Evolutionary conservation across 1,284 basidiomycete genomes (phyloP), one percentile per base, ranked within the genome.

Genomic region (Leccinum solheimii): DNA sequence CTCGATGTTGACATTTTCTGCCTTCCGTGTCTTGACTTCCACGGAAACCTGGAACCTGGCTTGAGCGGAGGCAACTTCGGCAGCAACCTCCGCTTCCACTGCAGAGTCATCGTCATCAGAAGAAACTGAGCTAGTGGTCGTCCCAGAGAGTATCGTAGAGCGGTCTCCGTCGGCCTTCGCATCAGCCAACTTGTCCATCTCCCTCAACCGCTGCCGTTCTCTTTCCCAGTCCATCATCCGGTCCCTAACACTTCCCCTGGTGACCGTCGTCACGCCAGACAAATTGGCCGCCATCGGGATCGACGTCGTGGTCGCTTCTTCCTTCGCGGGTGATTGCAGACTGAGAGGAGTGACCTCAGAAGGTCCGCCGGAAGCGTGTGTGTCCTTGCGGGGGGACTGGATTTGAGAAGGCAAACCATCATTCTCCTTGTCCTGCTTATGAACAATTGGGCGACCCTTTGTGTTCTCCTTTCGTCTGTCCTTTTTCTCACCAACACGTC

Each of bases 191-290:
- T 59, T 71, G 60, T 59, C 69, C 67, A 66, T 75, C 72, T 69
- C 76, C 58, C 64, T 77, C 70, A 69, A 68, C 60, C 65, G 69
- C 60, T 68, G 69, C 36, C 74, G 65, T 65, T 76, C 70, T 66
- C 76, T 64, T 68, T 77, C 72, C 75, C 76, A 67, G 68, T 78
- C 76, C 66, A 72, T 70, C 66, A 78, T 78, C 26, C 70, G 68
- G 56, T 75, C 74, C 54, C 70, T 69, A n/a, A 72, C 73, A 30
- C 76, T 74, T 13, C 77, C 77, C 65, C 69, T 76, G 3, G 76
- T 73, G 3, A 70, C 61, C 13, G 61, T 64, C 11, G 69, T 63
- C 5, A 53, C 55, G 21, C 60, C 26, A 1, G 74, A 63, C 10
- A 74, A 54, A 40, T 74, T 68, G 32, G 60, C 62, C 5, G 52